Evolutionary conservation across 78 protist species (phyloP), one percentile per base, ranked within the genome.

Genomic region (Isochrysis galbana): DNA sequence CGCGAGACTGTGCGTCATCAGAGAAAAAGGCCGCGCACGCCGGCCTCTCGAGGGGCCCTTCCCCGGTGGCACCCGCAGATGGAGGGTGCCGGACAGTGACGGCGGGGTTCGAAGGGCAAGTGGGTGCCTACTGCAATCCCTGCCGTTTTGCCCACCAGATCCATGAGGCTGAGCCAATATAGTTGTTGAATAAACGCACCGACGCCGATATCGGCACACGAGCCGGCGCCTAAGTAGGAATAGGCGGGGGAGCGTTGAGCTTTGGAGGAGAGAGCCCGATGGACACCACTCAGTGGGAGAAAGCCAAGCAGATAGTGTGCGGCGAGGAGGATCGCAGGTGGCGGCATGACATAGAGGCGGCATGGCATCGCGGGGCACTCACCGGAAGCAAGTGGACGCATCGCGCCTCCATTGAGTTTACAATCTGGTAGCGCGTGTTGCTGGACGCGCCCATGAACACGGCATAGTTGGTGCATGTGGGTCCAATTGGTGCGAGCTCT

Each of bases 391-490:
- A n/a, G 7, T n/a, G 11, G 36, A 67, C 14, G 36, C 36, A 67
- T 11, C 74, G 17, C 17, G 39, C 88, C 88, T 80, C 88, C 29
- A 80, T 0, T 54, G 88, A 44, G 88, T 80, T 80, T 46, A 80
- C 88, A 39, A 80, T 19, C 38, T 80, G 88, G 41, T 80, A 80
- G 55, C 88, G 47, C 38, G 55, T 80, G 88, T 44, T 41, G 25
- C 55, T 44, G 10, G 88, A 80, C 26, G 23, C 39, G 26, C 55
- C 54, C 47, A 80, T 44, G 55, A 80, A 80, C 36, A 38, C 38
- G 2, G 48, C 47, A 38, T 80, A 80, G 23, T 36, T 38, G 34
- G n/a, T n/a, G n/a, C n/a, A n/a, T n/a, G n/a, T n/a, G n/a, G n/a
- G n/a, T 2, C 17, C 2, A 7, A 78, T 36, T 25, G 87, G 87